A percentile compares a stretch with the other conserved stretches of the same genome.
These are phyloP conservation scores for Xylaria polymorpha DNA, from an alignment of 2,329 filamentous ascomycete genomes.

Conservation along the genomic window DNA sequence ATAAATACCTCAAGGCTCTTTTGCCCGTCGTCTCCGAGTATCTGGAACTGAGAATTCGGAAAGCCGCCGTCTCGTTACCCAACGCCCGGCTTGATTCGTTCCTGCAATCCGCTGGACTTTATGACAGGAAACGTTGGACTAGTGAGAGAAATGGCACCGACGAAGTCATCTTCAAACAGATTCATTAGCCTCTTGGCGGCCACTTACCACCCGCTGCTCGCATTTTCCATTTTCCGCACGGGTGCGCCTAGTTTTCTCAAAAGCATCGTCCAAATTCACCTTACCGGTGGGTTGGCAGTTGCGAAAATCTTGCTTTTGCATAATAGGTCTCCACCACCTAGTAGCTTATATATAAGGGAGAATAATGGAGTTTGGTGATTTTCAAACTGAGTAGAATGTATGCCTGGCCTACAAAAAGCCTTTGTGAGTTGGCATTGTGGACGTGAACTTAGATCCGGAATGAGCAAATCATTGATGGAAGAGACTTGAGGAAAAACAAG, in stretches of 20 bases:
- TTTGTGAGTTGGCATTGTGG: background rate
- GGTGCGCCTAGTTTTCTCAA: background rate
- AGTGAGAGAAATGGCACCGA: slow-evolving; percentile 6
- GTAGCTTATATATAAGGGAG: background rate
- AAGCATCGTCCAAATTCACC: background rate
- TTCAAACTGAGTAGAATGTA: background rate
- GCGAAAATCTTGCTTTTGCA: background rate
- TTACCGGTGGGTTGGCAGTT: background rate
- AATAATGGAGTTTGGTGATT: background rate
- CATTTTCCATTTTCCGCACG: no score
- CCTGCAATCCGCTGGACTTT: slow-evolving; percentile 19
- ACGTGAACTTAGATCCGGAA: background rate
- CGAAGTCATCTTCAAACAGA: slow-evolving; percentile 32
- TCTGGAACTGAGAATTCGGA: slow-evolving; percentile 36
- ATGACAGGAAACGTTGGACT: slow-evolving; percentile 25
- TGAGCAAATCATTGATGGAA: background rate
- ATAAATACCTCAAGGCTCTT: slow-evolving; percentile 30
- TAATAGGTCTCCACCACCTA: background rate
- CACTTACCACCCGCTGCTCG: background rate
- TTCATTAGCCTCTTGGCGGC: background rate
- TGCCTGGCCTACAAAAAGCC: background rate
- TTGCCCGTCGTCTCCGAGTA: slow-evolving; percentile 28
- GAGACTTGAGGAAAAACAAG: background rate
- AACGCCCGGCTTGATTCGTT: slow-evolving; percentile 5
- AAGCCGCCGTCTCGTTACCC: slow-evolving; percentile 30